phyloP scores from a whole-genome alignment of 176 grass and related monocot genomes.

The Aegilops tauschii region DNA sequence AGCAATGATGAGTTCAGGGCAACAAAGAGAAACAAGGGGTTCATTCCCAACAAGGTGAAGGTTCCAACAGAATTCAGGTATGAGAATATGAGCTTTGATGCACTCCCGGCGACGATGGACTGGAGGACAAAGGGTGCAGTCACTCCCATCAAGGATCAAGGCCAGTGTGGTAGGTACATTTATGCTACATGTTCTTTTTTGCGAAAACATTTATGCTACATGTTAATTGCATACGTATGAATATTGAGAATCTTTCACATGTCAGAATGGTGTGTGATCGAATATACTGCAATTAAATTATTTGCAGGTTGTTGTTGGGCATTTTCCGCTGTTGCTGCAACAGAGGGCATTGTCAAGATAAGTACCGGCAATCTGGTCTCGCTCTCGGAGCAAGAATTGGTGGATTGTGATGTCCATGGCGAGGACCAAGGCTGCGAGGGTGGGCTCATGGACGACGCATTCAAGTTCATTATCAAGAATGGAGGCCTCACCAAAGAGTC shows the following conservation, averaged over 20 bases:
- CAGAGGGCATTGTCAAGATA: neutral
- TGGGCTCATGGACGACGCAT: neutral
- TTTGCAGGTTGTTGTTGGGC: constrained; percentile 8
- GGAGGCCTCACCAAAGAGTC: neutral
- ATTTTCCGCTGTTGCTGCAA: neutral
- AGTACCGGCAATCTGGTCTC: neutral
- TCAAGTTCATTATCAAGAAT: neutral
- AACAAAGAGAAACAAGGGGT: neutral
- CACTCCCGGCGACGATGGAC: neutral
- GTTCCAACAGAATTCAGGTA: neutral
- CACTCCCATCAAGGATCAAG: constrained; percentile 1
- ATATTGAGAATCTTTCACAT: neutral
- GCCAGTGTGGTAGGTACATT: constrained; percentile 2
- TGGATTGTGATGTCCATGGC: neutral
- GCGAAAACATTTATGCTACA: neutral
- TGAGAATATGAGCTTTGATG: neutral
- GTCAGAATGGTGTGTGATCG: neutral
- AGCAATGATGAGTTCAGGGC: constrained; percentile 2
- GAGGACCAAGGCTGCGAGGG: neutral
- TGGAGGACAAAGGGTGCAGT: neutral
- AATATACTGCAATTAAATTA: neutral
- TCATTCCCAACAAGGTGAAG: neutral
- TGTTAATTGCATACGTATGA: neutral
- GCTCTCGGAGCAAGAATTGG: neutral
- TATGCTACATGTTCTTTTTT: neutral